Percentiles rank a stretch among this genome's conserved stretches.
These are phyloP conservation scores for Myotisia sp. DNA, from an alignment of 2,329 filamentous ascomycete genomes.

Conservation along the genomic window DNA sequence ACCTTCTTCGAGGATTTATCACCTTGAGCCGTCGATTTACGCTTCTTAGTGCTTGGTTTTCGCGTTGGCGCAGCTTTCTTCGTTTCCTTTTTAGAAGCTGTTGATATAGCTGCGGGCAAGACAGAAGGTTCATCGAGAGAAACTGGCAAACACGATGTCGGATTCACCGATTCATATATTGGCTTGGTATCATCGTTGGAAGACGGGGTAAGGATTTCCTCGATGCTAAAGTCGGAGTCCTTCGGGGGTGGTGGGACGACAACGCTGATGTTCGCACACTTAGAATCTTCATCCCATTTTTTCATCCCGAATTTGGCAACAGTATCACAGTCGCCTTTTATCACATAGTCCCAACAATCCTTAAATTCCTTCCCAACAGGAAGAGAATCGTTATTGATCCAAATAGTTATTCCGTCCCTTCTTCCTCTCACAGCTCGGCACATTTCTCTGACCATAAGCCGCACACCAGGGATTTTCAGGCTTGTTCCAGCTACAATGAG, in stretches of 20 bases:
- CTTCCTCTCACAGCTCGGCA: conserved; percentile 67
- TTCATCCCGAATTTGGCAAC: conserved; percentile 57
- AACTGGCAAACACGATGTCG: not conserved
- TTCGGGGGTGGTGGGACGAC: too few species aligned
- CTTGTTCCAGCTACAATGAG: conserved; percentile 92
- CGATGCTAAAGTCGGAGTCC: too few species aligned
- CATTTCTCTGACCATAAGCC: conserved; percentile 78
- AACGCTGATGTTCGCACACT: too few species aligned
- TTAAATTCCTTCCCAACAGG: conserved; percentile 74
- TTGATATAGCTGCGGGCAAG: too few species aligned
- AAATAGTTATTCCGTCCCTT: conserved; percentile 73
- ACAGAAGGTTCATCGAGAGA: not conserved
- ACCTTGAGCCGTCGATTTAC: too few species aligned
- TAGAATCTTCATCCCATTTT: conserved; percentile 45
- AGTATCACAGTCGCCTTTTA: conserved; percentile 75
- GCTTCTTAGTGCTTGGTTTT: conserved; percentile 7
- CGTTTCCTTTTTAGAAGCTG: conserved; percentile 14
- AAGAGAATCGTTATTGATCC: conserved; percentile 83
- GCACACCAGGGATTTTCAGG: conserved; percentile 84
- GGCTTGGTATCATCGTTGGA: too few species aligned
- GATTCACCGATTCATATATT: not conserved
- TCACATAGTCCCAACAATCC: conserved; percentile 83
- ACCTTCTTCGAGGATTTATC: too few species aligned
- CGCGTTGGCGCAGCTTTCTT: conserved; percentile 9
- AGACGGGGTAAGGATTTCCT: too few species aligned